phyloP scores from a whole-genome alignment of 768 basidiomycete genomes.

The Trametes villosa region DNA sequence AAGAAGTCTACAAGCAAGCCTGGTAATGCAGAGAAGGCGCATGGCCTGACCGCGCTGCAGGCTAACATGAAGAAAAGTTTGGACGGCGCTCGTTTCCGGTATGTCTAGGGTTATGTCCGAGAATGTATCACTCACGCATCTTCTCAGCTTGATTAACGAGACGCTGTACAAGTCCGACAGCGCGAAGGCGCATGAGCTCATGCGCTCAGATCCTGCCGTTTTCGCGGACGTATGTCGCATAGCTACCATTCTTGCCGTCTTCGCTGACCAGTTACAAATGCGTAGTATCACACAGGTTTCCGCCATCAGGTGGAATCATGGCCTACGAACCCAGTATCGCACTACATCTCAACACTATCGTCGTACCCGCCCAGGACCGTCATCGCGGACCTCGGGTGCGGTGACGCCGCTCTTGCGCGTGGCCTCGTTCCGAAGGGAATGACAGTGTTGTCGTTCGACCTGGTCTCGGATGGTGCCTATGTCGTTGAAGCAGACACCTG shows the following conservation, averaged over 20 bases:
- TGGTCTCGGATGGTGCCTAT: conserved; percentile 72
- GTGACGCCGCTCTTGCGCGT: conserved; percentile 87
- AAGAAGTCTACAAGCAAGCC: conserved; percentile 3
- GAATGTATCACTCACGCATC: neutral
- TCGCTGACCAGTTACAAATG: neutral
- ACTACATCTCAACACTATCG: conserved; percentile 71
- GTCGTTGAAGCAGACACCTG: conserved; percentile 94
- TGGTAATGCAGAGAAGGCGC: conserved; percentile 17
- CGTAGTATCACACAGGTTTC: conserved; percentile 91
- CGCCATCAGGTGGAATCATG: conserved; percentile 89
- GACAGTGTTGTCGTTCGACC: conserved; percentile 77
- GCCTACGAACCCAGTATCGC: conserved; percentile 92
- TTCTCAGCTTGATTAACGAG: conserved; percentile 87
- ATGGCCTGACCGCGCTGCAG: conserved; percentile 72
- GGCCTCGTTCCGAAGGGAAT: conserved; percentile 70
- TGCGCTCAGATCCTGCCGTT: conserved; percentile 79
- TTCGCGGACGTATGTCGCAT: conserved; percentile 73
- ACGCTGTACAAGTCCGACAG: conserved; percentile 88
- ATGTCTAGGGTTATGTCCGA: conserved; percentile 20
- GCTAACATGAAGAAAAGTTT: conserved; percentile 76
- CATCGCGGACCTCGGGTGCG: conserved; percentile 94
- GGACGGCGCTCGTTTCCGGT: conserved; percentile 90
- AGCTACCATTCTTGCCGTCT: too few relatives aligned
- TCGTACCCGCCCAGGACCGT: conserved; percentile 68
- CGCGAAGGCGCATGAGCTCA: conserved; percentile 72